Base-by-base conservation (phyloP, 495 filamentous ascomycete species). In the Aspergillus saccharolyticus region DNA sequence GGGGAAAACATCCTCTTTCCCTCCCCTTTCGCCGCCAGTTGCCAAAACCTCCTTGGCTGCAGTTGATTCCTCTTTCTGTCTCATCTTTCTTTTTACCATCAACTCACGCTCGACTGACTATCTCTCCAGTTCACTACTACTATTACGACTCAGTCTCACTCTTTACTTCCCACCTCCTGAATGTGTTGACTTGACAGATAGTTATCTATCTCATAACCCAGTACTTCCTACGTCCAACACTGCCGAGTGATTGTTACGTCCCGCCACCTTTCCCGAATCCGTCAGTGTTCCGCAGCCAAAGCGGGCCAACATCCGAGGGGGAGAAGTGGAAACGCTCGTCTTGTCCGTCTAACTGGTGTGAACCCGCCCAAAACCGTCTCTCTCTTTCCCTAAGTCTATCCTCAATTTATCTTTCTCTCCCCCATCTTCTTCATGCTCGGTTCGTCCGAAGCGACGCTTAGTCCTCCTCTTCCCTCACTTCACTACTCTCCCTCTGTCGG, bases 231-330 rank as follows among this genome's bases (percentile, higher is more conserved):
- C n/a, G n/a, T n/a, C n/a, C n/a, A 22, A 61, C 52, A 52, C 53
- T 43, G 44, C 19, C 21, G 46, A 44, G 46, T 55, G 42, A 57
- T 54, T 56, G 55, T 57, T 61, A 69, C 63, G 63, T 63, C 53
- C 67, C 66, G 63, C 63, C 66, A 66, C 63, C 62, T 63, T 59
- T 63, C 65, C 62, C 64, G 67, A 64, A 64, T 61, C 58, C 63
- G 66, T 69, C 57, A 65, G 62, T 55, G 55, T 64, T 67, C 62
- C 59, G 58, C 61, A 66, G 62, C 63, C 64, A 70, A 68, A 73
- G 70, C 73, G 72, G 74, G 71, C 73, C 72, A 65, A 64, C 66
- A 70, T 74, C 72, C 74, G 71, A 75, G 71, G 71, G 72, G 71
- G 71, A 70, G 71, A 65, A 57, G 51, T 61, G 33, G 33, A 39